A percentile compares a stretch with the other conserved stretches of the same genome.
These are phyloP conservation scores for Diospyros lotus DNA, from an alignment of 148 eudicot species.

Conservation along the genomic window DNA sequence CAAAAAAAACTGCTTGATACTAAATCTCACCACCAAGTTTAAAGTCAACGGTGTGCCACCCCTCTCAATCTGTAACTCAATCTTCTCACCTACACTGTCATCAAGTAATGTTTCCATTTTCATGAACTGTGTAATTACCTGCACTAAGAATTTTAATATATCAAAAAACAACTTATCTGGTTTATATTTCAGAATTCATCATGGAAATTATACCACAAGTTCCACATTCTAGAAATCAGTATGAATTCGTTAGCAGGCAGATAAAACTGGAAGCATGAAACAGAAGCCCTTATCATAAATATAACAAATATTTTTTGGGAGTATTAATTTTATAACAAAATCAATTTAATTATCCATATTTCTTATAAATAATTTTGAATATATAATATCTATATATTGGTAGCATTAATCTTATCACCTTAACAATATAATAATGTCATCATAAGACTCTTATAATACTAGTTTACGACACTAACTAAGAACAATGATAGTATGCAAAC, in stretches of 20 bases:
- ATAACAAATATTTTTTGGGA: too few relatives aligned
- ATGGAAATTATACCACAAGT: not conserved
- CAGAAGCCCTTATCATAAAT: not conserved
- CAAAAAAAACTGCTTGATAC: not conserved
- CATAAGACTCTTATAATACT: too few relatives aligned
- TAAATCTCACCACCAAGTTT: conserved; percentile 50
- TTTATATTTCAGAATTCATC: conserved; percentile 4
- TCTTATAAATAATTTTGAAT: too few relatives aligned
- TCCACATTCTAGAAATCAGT: conserved; percentile 3
- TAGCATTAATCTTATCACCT: too few relatives aligned
- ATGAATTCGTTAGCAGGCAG: not conserved
- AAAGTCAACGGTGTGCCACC: conserved; percentile 79
- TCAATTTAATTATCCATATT: too few relatives aligned
- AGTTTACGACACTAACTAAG: too few relatives aligned
- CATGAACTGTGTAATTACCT: conserved; percentile 93
- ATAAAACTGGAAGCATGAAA: not conserved
- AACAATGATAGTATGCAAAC: too few relatives aligned
- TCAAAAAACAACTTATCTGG: conserved; percentile 11
- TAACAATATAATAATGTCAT: too few relatives aligned
- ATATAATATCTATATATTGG: too few relatives aligned
- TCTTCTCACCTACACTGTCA: conserved; percentile 63
- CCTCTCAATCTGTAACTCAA: conserved; percentile 87
- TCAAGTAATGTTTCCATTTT: conserved; percentile 83
- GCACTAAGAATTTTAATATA: conserved; percentile 23
- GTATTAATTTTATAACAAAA: too few relatives aligned